phyloP scores from a whole-genome alignment of 345 rosid species.

The Clausena lansium region DNA sequence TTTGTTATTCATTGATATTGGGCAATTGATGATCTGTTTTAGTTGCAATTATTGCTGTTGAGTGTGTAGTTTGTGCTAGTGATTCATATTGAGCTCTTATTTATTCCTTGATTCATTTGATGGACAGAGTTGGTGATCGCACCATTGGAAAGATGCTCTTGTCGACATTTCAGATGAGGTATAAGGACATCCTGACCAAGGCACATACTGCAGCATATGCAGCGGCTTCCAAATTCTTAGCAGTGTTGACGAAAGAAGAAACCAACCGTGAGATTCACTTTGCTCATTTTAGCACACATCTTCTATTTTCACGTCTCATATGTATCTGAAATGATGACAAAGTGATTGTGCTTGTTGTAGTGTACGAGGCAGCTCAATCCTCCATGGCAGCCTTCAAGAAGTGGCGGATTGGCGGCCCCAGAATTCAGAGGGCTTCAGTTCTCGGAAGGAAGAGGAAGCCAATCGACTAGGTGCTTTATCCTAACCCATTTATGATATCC shows the following conservation, averaged over 20 bases:
- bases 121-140: slow-evolving; percentile 58
- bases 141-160: slow-evolving; percentile 64
- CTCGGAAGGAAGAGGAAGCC: slow-evolving; percentile 82
- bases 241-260: slow-evolving; percentile 71
- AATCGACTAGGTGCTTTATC: slow-evolving; percentile 25
- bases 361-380: slow-evolving; percentile 77
- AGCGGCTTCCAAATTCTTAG: slow-evolving; percentile 53
- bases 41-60: not conserved
- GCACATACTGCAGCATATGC: slow-evolving; percentile 68
- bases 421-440: slow-evolving; percentile 79
- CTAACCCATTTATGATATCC: not conserved
- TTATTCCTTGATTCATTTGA: not conserved
- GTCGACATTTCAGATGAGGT: slow-evolving; percentile 68
- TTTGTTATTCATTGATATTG: not conserved
- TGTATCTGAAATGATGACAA: not conserved
- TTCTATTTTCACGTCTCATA: not conserved
- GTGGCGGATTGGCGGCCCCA: slow-evolving; percentile 85
- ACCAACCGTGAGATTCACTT: slow-evolving; percentile 43
- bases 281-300: slow-evolving; percentile 12
- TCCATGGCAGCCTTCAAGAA: slow-evolving; percentile 75
- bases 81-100: not conserved
- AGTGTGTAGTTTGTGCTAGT: not conserved
- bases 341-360: slow-evolving; percentile 30
- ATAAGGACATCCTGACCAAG: slow-evolving; percentile 74
- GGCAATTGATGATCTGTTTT: not conserved